phyloP scores from a whole-genome alignment of 805 yeast species.

The Tetrapisispora fleetii region DNA sequence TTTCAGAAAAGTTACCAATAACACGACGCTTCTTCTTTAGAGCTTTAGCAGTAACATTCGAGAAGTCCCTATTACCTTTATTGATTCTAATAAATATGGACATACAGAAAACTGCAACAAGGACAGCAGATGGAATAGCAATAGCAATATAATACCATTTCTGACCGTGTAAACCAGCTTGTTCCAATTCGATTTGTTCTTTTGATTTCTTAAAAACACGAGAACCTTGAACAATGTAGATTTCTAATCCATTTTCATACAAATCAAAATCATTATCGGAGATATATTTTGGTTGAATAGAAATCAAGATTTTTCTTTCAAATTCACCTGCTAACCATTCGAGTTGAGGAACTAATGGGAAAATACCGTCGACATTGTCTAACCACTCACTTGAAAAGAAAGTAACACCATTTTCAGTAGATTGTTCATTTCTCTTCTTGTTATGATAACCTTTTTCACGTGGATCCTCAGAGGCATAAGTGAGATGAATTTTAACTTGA shows the following conservation, averaged over 20 bases:
- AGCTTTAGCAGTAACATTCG: conserved; percentile 32
- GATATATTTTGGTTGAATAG: conserved; percentile 65
- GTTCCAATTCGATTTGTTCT: conserved; percentile 34
- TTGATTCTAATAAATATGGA: conserved; percentile 53
- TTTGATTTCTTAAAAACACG: conserved; percentile 36
- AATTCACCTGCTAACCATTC: conserved; percentile 54
- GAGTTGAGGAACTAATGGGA: conserved; percentile 48
- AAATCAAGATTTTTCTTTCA: conserved; percentile 46
- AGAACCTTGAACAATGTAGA: conserved; percentile 32
- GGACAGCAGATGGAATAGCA: conserved; percentile 58
- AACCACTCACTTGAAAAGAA: conserved; percentile 72
- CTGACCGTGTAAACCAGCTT: conserved; percentile 37
- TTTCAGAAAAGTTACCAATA: conserved; percentile 32
- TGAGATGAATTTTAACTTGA: conserved; percentile 57
- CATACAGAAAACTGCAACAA: conserved; percentile 50
- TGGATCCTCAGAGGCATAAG: conserved; percentile 48
- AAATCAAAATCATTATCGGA: conserved; percentile 58
- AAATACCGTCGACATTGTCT: conserved; percentile 48
- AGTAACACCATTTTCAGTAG: conserved; percentile 21
- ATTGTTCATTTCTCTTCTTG: conserved; percentile 34
- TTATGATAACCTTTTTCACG: conserved; percentile 49
- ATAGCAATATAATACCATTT: conserved; percentile 55
- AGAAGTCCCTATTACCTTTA: conserved; percentile 44
- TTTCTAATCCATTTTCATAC: conserved; percentile 42
- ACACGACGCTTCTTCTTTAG: conserved; percentile 31